Evolutionary conservation across 2,329 filamentous ascomycete genomes (phyloP).

Genomic region (Colletotrichum eremochloae): DNA sequence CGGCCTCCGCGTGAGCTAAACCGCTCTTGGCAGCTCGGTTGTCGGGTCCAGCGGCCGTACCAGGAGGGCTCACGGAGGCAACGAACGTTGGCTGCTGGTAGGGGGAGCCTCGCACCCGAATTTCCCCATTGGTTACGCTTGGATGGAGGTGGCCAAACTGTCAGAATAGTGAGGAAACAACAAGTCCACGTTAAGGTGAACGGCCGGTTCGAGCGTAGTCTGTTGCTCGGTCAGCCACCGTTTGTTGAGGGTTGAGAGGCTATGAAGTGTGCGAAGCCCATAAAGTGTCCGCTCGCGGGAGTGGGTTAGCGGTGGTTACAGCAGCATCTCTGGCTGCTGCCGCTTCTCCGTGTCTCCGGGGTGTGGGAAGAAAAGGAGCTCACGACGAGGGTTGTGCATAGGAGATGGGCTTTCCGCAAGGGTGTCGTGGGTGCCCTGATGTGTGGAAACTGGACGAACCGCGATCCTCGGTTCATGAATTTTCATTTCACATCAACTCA

Average conservation of each 20-base stretch:
- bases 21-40: slow-evolving; percentile 11
- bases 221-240: background rate
- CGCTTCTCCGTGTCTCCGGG: slow-evolving; percentile 3
- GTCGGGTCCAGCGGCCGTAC: background rate
- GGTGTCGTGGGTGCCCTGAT: background rate
- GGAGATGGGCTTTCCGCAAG: slow-evolving; percentile 3
- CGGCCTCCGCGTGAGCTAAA: background rate
- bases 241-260: background rate
- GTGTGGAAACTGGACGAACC: slow-evolving; percentile 8
- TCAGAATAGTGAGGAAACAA: background rate
- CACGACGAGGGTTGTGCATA: slow-evolving; percentile 1
- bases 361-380: slow-evolving; percentile 25
- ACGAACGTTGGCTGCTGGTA: background rate
- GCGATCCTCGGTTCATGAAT: background rate
- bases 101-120: background rate
- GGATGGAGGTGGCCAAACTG: background rate
- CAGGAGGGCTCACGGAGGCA: background rate
- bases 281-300: background rate
- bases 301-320: background rate
- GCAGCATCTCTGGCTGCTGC: background rate
- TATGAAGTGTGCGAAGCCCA: background rate
- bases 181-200: background rate
- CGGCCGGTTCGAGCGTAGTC: background rate
- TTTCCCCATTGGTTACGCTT: background rate
- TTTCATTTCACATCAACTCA: slow-evolving; percentile 7